These are phyloP conservation scores for Paxillus rubicundulus DNA, from an alignment of 768 basidiomycete species.

Conservation along the genomic window DNA sequence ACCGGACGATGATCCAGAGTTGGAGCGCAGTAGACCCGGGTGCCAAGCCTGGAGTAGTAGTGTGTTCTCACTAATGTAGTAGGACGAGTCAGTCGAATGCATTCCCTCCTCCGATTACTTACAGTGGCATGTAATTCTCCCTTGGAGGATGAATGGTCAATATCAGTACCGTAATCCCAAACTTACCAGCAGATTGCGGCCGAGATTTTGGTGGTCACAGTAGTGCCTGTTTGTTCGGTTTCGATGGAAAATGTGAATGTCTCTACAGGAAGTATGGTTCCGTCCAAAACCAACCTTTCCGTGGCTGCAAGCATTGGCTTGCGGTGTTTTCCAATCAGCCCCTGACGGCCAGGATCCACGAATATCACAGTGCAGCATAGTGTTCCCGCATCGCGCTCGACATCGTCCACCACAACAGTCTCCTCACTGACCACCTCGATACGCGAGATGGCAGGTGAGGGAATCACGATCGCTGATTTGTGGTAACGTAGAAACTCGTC, in stretches of 20 bases:
- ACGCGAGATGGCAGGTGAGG: constrained; percentile 45
- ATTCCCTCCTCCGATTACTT: constrained; percentile 17
- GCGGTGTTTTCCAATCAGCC: constrained; percentile 59
- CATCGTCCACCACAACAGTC: constrained; percentile 54
- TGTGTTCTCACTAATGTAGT: constrained; percentile 49
- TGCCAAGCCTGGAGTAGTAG: constrained; percentile 59
- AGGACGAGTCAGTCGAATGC: neutral
- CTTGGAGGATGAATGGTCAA: constrained; percentile 30
- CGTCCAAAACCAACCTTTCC: constrained; percentile 63
- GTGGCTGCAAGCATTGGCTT: constrained; percentile 62
- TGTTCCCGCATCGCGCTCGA: constrained; percentile 58
- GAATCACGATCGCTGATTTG: constrained; percentile 54
- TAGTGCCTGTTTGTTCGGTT: constrained; percentile 13
- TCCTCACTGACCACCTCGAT: constrained; percentile 50
- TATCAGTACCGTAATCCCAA: too few species aligned
- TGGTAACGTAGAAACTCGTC: constrained; percentile 59
- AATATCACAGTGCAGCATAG: constrained; percentile 62
- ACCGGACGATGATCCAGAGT: constrained; percentile 58
- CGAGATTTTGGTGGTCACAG: constrained; percentile 48
- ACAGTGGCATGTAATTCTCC: constrained; percentile 73
- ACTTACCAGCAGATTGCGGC: constrained; percentile 60
- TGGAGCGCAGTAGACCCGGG: constrained; percentile 62
- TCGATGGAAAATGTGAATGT: constrained; percentile 31
- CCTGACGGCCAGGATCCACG: constrained; percentile 49
- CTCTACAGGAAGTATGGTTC: constrained; percentile 49